These are phyloP conservation scores for Penicillium soppii DNA, from an alignment of 495 filamentous ascomycete species.

Conservation along the genomic window DNA sequence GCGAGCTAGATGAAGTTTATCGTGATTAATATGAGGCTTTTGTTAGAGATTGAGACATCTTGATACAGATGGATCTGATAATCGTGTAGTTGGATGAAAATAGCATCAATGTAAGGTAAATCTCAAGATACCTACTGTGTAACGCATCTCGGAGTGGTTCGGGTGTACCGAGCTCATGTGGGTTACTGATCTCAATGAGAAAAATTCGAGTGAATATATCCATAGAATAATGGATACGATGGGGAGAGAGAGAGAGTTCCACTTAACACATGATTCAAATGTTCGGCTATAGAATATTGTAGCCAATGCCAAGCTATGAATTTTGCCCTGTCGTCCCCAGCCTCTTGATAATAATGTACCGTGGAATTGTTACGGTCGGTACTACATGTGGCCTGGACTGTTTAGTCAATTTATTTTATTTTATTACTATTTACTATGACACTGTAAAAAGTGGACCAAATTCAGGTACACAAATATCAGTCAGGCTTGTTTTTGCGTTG, in stretches of 20 bases:
- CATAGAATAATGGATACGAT: neutral
- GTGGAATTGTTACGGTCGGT: neutral
- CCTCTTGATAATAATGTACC: too few relatives aligned
- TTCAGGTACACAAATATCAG: neutral
- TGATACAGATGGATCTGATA: slow-evolving; percentile 6
- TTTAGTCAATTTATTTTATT: neutral
- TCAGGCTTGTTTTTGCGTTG: neutral
- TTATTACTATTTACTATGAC: neutral
- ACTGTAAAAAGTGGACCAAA: neutral
- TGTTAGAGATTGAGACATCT: slow-evolving; percentile 17
- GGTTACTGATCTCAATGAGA: neutral
- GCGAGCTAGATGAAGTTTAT: neutral
- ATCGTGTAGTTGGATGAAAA: neutral
- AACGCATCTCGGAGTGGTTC: neutral
- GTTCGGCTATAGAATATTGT: neutral
- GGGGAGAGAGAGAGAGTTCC: neutral
- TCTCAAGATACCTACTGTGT: too few relatives aligned
- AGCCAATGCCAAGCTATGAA: neutral
- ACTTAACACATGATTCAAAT: neutral
- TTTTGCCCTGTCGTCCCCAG: neutral
- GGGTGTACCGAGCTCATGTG: neutral
- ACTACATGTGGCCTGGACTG: slow-evolving; percentile 1
- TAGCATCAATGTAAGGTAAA: neutral
- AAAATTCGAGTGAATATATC: neutral
- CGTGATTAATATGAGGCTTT: neutral